Conservation (phyloP, 2,329 filamentous ascomycete species). For the Nemania abortiva region DNA sequence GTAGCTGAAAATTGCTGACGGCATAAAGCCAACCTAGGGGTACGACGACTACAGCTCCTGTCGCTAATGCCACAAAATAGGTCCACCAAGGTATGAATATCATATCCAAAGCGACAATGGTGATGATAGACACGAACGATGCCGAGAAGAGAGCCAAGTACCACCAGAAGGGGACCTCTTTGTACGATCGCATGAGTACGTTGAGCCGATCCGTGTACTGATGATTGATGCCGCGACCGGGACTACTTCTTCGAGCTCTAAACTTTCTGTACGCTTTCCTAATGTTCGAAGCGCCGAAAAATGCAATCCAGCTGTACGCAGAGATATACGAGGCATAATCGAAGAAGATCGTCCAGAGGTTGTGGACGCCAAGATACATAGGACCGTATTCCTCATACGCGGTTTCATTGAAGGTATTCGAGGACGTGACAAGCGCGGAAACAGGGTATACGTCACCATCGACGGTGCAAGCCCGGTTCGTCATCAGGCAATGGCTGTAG, state of each 20-base stretch:
- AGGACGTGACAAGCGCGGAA: conserved; percentile 56
- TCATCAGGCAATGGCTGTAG: conserved; percentile 68
- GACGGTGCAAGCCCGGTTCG: conserved; percentile 65
- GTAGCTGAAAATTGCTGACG: conserved; percentile 65
- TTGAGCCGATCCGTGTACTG: conserved; percentile 71
- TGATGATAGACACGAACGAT: conserved; percentile 62
- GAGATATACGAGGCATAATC: conserved; percentile 71
- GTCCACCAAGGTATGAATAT: conserved; percentile 72
- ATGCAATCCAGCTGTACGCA: conserved; percentile 68
- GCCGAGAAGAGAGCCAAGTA: conserved; percentile 63
- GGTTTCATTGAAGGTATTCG: conserved; percentile 63
- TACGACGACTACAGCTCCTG: conserved; percentile 66
- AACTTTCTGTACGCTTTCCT: conserved; percentile 60
- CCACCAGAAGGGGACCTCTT: conserved; percentile 71
- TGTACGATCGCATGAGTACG: conserved; percentile 67
- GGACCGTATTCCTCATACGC: conserved; percentile 63
- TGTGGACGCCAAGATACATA: conserved; percentile 68
- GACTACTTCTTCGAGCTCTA: conserved; percentile 52
- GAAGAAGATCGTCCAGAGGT: conserved; percentile 70
- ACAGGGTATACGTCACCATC: conserved; percentile 62
- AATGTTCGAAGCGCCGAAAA: conserved; percentile 66
- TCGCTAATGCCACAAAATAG: conserved; percentile 67
- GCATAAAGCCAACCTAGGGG: conserved; percentile 71
- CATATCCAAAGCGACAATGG: conserved; percentile 62
- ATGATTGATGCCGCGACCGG: conserved; percentile 59